Evolutionary conservation across 2,329 filamentous ascomycete genomes (phyloP), one percentile per base, ranked within the genome.

Genomic region (Paracorniculantispora psalliotae): DNA sequence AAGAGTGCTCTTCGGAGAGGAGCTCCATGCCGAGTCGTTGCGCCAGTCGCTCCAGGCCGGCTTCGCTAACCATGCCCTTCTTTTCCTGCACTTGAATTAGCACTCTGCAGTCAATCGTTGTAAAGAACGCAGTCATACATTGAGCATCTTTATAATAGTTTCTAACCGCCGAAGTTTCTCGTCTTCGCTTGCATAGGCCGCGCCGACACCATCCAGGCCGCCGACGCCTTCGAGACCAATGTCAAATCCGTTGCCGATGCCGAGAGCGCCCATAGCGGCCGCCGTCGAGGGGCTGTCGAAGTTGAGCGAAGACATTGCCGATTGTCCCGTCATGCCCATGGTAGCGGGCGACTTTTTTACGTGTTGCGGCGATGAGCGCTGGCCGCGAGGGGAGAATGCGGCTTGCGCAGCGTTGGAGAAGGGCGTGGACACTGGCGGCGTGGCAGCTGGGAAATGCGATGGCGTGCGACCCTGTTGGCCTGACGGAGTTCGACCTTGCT

Each of bases 41-140:
- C 9, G 85, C 87, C 30, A 93, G 75, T 57, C 88, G 80, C 69
- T 89, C 85, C n/a, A 94, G 77, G 2, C 88, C 88, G 30, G 88
- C 85, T 67, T 90, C 87, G 64, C 88, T 90, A 39, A 93, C 85
- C 43, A 86, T 75, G 4, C 88, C 88, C 62, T 83, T 83, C 65
- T 72, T 76, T 59, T 77, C 73, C 69, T 75, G 33, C 9, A 43
- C 47, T 49, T 65, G 55, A 63, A 64, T 17, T 28, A 57, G 17
- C 8, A 15, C n/a, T 4, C 41, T 21, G 21, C 23, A 19, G 23
- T 28, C 1, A 7, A 23, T 19, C 13, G 17, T 43, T 6, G 3
- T 1, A 9, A 23, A 19, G 7, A 26, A 69, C 75, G 25, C 15
- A 33, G 4, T 10, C 55, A 44, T 69, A 83, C 81, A 64, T 77